These are phyloP conservation scores for Entomortierella parvispora DNA, from an alignment of 192 early-diverging fungal species.

Conservation along the genomic window DNA sequence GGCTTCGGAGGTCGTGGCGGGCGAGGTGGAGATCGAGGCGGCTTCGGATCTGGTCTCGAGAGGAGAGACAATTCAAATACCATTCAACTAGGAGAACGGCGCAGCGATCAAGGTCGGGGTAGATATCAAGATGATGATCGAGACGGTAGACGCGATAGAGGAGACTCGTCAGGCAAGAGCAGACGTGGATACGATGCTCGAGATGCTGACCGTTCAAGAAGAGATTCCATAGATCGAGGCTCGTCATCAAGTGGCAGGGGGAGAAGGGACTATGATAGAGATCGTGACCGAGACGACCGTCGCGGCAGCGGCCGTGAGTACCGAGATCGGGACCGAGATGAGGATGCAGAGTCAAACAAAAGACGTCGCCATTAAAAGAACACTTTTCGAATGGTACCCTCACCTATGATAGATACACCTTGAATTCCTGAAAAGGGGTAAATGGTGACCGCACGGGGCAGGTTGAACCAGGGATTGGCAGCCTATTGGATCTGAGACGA, in stretches of 20 bases:
- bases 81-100: conserved; percentile 7
- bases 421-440: too few relatives aligned
- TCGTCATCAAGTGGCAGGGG: conserved; percentile 2
- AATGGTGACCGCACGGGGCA: too few relatives aligned
- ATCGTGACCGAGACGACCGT: background rate
- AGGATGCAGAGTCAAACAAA: conserved; percentile 16
- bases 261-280: background rate
- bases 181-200: conserved; percentile 8
- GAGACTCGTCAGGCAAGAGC: background rate
- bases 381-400: too few relatives aligned
- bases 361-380: conserved; percentile 38
- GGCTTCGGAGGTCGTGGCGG: conserved; percentile 1
- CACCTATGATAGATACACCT: too few relatives aligned
- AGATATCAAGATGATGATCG: background rate
- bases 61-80: conserved; percentile 17
- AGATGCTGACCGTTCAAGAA: conserved; percentile 3
- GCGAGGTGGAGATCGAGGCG: background rate
- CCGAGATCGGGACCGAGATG: conserved; percentile 17
- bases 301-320: background rate
- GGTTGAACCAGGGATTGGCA: too few relatives aligned
- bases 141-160: conserved; percentile 18
- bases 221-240: background rate
- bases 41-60: background rate
- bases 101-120: background rate
- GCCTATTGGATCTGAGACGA: too few relatives aligned